Evolutionary conservation across 768 basidiomycete genomes (phyloP).

Genomic region (Psilocybe tampanensis): DNA sequence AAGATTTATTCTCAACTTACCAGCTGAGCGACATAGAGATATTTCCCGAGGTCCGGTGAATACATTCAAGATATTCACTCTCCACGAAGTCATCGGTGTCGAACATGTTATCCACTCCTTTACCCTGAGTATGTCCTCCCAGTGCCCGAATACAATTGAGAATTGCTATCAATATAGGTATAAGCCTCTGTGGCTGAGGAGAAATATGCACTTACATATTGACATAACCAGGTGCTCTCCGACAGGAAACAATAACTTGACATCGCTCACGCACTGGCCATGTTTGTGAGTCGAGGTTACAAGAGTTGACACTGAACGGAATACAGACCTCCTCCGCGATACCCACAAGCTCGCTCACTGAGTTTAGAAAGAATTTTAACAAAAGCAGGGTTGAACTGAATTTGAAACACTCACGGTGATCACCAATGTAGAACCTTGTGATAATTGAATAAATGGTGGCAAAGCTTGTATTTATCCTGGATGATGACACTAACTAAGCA

Average conservation of each 20-base stretch:
- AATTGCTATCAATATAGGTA: conserved; percentile 37
- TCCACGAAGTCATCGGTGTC: conserved; percentile 65
- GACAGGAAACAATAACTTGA: conserved; percentile 55
- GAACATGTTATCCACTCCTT: conserved; percentile 54
- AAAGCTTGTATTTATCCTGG: conserved; percentile 64
- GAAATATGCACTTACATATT: conserved; percentile 40
- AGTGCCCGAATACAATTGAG: conserved; percentile 66
- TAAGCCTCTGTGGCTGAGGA: background rate
- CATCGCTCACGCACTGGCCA: conserved; percentile 56
- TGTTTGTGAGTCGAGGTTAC: background rate
- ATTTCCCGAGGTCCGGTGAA: conserved; percentile 48
- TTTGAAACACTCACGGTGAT: conserved; percentile 50
- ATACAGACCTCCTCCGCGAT: conserved; percentile 62
- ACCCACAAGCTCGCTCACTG: conserved; percentile 60
- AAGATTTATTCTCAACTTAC: conserved; percentile 33
- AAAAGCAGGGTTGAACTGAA: background rate
- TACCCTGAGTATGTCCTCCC: conserved; percentile 57
- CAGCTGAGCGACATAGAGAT: conserved; percentile 58
- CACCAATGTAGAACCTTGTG: conserved; percentile 59
- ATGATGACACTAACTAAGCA: background rate
- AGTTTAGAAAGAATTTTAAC: conserved; percentile 6
- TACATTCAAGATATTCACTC: conserved; percentile 47
- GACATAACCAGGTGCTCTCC: conserved; percentile 56
- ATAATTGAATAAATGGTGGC: conserved; percentile 56
- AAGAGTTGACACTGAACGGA: background rate